Percentiles rank a stretch among this genome's conserved stretches.
Conservation (phyloP, 352 stramenopile species). For the Saprolegnia parasitica region DNA sequence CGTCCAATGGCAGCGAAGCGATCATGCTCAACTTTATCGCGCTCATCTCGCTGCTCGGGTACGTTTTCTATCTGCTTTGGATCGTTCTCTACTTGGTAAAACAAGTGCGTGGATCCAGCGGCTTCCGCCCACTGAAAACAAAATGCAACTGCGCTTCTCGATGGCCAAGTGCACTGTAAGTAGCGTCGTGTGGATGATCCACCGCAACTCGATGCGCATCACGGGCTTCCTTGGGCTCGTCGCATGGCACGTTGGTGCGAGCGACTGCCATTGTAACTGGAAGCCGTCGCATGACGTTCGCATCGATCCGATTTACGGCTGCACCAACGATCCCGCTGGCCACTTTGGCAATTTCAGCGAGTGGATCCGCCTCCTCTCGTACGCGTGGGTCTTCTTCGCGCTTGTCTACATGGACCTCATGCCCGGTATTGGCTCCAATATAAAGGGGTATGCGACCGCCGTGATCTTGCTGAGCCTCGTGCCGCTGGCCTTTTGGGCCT, state of each 20-base stretch:
- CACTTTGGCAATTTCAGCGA: background rate
- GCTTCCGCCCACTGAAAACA: background rate
- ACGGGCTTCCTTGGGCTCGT: constrained; percentile 3
- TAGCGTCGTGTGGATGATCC: background rate
- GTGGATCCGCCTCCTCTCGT: background rate
- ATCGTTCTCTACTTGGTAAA: background rate
- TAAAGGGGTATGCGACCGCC: background rate
- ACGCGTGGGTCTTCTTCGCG: constrained; percentile 13
- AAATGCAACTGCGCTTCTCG: background rate
- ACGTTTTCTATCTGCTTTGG: background rate
- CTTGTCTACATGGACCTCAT: background rate
- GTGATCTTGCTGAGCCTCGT: background rate
- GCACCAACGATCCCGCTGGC: background rate
- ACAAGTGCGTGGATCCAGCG: background rate
- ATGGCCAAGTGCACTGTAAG: constrained; percentile 2
- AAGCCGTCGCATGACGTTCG: background rate
- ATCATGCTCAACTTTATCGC: constrained; percentile 11
- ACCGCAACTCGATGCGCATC: background rate
- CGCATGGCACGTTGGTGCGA: background rate
- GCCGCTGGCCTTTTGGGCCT: background rate
- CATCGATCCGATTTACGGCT: background rate
- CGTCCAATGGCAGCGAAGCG: background rate
- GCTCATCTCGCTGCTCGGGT: background rate
- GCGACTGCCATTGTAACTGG: background rate
- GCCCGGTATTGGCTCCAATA: background rate